Base-by-base conservation (phyloP, 169 alveolate species). In the Sarcocystis neurona region DNA sequence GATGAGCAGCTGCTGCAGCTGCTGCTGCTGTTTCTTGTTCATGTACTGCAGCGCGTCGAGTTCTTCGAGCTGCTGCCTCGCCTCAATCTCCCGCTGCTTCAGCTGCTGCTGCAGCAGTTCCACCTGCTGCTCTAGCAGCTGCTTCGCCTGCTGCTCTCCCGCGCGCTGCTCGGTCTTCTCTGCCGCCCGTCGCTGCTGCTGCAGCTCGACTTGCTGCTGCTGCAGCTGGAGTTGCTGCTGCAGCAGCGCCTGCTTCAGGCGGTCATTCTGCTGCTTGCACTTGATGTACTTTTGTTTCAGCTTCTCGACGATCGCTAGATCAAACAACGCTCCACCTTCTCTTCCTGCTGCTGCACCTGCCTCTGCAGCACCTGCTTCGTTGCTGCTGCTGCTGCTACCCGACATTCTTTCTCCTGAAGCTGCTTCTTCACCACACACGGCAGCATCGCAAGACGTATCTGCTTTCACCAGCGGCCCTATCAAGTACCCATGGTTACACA, bases 201-300 rank as follows among this genome's bases (percentile, higher is more conserved):
- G 82, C 82, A 72, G 47, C 58, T n/a, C n/a, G n/a, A n/a, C n/a
- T n/a, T n/a, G n/a, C 5, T 72, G 56, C 12, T 23, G 12, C 66
- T 53, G 66, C 66, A 15, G 66, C 23, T 53, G 66, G 5, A 39
- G 82, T 39, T 72, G 82, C 82, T 39, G 18, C 82, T 72, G 82
- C 82, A 72, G 47, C 58, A 72, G 46, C 32, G 41, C 82, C 23
- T 72, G 39, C 56, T 72, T 72, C 5, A 72, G 82, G 0, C 82
- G 82, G 82, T 72, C 82, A 39, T 72, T 72, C 82, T 72, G 82
- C 56, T 72, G 82, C 56, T 72, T 72, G 82, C 82, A 72, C 82
- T 72, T 72, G 53, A 72, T 72, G 82, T 72, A 72, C 34, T 72
- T 72, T 30, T 72, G 82, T 39, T 72, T 72, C 82, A 72, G 46